phyloP scores from a whole-genome alignment of 805 yeast species.

The Maudiozyma bulderi region DNA sequence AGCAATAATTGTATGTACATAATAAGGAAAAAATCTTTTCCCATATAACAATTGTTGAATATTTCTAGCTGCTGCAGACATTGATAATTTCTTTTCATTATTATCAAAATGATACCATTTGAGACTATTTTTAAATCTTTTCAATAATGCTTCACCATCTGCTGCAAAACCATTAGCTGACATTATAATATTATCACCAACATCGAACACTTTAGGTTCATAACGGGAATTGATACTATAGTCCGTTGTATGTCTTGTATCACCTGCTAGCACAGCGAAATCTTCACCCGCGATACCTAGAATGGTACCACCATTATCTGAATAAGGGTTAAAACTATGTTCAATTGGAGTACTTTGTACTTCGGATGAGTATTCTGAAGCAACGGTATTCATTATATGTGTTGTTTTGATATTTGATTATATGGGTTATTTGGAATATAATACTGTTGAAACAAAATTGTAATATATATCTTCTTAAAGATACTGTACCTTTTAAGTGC shows the following conservation, averaged over 20 bases:
- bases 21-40: slow-evolving; percentile 92
- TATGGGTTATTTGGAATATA: too few species aligned
- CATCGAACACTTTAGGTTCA: slow-evolving; percentile 80
- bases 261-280: slow-evolving; percentile 94
- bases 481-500: too few species aligned
- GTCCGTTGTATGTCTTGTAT: slow-evolving; percentile 93
- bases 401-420: not conserved
- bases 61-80: slow-evolving; percentile 76
- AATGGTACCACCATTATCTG: slow-evolving; percentile 95
- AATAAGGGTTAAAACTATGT: slow-evolving; percentile 85
- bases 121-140: slow-evolving; percentile 51
- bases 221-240: slow-evolving; percentile 88
- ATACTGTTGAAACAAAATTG: not conserved
- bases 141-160: slow-evolving; percentile 79
- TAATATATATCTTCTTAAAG: not conserved
- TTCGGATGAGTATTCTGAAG: slow-evolving; percentile 59
- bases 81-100: slow-evolving; percentile 53
- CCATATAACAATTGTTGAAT: slow-evolving; percentile 85
- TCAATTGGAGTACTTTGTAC: slow-evolving; percentile 59
- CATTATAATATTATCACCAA: slow-evolving; percentile 79
- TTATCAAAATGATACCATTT: slow-evolving; percentile 93
- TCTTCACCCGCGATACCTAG: slow-evolving; percentile 97
- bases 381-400: slow-evolving; percentile 31
- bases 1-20: slow-evolving; percentile 88
- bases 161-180: slow-evolving; percentile 96